Conservation (phyloP, 2,329 filamentous ascomycete species). For the Fusarium sp. region DNA sequence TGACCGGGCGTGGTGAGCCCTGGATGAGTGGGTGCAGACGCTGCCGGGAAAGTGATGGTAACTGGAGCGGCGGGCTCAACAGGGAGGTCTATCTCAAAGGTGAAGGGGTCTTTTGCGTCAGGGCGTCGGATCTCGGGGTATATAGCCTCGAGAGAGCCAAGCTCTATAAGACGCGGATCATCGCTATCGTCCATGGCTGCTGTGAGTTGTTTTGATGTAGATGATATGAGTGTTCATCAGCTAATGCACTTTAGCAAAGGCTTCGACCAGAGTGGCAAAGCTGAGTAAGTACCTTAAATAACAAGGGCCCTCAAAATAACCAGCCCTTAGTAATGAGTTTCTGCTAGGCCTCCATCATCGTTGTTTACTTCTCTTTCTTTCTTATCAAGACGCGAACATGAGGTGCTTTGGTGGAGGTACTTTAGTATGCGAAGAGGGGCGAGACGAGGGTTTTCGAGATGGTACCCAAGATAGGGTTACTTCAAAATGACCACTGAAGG, state of each 20-base stretch:
- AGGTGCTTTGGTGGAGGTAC: conserved; percentile 21
- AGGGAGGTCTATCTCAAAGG: conserved; percentile 67
- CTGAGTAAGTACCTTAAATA: conserved; percentile 14
- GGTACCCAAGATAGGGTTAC: conserved; percentile 15
- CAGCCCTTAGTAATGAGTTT: conserved; percentile 1
- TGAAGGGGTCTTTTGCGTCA: conserved; percentile 55
- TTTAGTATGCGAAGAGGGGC: conserved; percentile 30
- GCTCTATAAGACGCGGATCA: conserved; percentile 67
- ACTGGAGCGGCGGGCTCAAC: conserved; percentile 66
- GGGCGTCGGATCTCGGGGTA: conserved; percentile 71
- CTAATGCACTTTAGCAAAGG: conserved; percentile 16
- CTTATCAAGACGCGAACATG: conserved; percentile 33
- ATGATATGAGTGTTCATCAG: conserved; percentile 34
- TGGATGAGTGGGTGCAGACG: conserved; percentile 42
- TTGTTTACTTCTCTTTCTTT: background rate
- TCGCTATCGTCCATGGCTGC: conserved; percentile 55
- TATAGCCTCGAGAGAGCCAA: conserved; percentile 71
- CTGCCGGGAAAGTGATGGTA: conserved; percentile 67
- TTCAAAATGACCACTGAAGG: background rate
- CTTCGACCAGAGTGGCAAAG: conserved; percentile 13
- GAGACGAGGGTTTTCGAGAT: conserved; percentile 26
- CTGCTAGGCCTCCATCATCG: conserved; percentile 31
- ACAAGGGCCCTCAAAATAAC: conserved; percentile 1
- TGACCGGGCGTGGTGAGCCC: conserved; percentile 14
- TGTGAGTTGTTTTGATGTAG: conserved; percentile 10